Percentiles rank a stretch among this genome's conserved stretches.
Conservation (phyloP, 352 stramenopile species). For the Phytopythium kandeliae region DNA sequence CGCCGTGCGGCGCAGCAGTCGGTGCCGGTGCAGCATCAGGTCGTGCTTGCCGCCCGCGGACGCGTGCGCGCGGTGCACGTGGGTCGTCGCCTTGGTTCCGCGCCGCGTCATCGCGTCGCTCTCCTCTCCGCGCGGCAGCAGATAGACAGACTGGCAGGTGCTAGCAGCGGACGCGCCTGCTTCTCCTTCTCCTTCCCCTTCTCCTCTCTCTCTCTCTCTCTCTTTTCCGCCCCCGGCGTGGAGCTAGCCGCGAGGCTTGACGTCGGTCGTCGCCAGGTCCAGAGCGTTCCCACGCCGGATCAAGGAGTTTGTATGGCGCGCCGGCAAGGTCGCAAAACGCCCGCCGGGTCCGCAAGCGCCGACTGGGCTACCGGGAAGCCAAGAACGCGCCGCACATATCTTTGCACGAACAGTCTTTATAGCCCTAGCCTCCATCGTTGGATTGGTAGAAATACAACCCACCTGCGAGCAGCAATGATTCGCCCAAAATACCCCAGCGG, state of each 20-base stretch:
- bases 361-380: neutral
- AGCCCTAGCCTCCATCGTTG: too few relatives aligned
- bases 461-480: too few relatives aligned
- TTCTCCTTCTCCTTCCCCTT: neutral
- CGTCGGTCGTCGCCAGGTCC: too few relatives aligned
- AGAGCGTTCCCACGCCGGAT: neutral
- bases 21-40: constrained; percentile 53
- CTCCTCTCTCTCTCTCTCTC: neutral
- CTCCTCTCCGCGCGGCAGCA: neutral
- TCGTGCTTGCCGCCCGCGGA: constrained; percentile 20
- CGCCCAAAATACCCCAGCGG: too few relatives aligned
- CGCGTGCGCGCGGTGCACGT: constrained; percentile 34
- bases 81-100: constrained; percentile 39
- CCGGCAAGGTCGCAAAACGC: constrained; percentile 4
- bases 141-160: too few relatives aligned
- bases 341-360: neutral
- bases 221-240: too few relatives aligned
- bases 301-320: neutral
- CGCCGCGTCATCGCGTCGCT: constrained; percentile 37
- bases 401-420: neutral
- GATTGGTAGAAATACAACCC: too few relatives aligned
- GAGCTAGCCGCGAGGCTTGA: neutral
- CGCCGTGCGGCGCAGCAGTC: constrained; percentile 51
- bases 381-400: neutral
- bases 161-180: neutral